A percentile compares a stretch with the other conserved stretches of the same genome.
phyloP scores from a whole-genome alignment of 2,329 filamentous ascomycete species.

The Neonectria hederae region DNA sequence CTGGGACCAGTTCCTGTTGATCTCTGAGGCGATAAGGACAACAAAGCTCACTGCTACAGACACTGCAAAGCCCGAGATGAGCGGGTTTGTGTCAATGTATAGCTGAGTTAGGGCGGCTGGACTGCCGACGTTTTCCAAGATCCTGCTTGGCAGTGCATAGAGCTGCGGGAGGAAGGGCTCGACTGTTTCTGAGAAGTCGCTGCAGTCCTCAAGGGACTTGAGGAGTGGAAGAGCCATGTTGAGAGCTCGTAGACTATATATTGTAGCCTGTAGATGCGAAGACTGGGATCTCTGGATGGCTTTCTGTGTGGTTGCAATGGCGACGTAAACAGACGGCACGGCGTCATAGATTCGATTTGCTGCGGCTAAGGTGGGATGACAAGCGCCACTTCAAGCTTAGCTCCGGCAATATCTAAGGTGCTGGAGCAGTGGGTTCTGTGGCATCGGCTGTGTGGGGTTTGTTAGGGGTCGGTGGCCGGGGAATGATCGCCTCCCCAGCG shows the following conservation, averaged over 20 bases:
- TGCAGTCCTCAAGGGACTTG: slow-evolving; percentile 75
- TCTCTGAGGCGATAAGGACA: slow-evolving; percentile 80
- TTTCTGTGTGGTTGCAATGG: slow-evolving; percentile 2
- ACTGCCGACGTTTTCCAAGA: slow-evolving; percentile 68
- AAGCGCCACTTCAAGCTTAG: slow-evolving; percentile 14
- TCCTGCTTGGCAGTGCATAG: slow-evolving; percentile 72
- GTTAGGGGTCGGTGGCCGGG: slow-evolving; percentile 7
- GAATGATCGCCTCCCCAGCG: slow-evolving; percentile 13
- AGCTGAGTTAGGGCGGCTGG: slow-evolving; percentile 71
- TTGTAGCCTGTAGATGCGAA: background rate
- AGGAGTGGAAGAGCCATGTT: slow-evolving; percentile 78
- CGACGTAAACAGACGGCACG: background rate
- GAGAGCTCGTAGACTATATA: slow-evolving; percentile 28
- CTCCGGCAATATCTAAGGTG: background rate
- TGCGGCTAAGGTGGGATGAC: background rate
- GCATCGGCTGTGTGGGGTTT: too few relatives aligned
- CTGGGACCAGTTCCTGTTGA: slow-evolving; percentile 96
- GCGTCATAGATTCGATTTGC: slow-evolving; percentile 18
- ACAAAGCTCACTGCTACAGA: slow-evolving; percentile 76
- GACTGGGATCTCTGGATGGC: background rate
- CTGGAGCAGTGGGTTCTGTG: too few relatives aligned
- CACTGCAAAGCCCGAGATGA: slow-evolving; percentile 78
- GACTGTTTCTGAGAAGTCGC: slow-evolving; percentile 78
- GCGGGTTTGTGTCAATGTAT: slow-evolving; percentile 87
- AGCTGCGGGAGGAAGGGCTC: slow-evolving; percentile 78